These are phyloP conservation scores for Beauveria medogensis DNA, from an alignment of 2,329 filamentous ascomycete genomes.

Conservation along the genomic window DNA sequence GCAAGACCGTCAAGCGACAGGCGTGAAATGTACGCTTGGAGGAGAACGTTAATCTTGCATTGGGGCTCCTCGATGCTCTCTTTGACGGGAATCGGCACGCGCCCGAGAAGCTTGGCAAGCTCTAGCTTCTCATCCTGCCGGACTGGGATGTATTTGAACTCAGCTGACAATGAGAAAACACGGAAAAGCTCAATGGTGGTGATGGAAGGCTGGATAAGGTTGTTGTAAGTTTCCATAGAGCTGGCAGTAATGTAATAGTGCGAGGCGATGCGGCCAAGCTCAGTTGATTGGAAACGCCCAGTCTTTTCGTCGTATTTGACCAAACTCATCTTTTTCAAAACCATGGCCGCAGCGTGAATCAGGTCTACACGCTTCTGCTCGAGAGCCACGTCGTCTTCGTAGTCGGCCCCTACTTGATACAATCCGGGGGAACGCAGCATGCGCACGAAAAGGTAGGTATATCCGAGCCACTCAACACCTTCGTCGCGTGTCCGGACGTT, in stretches of 20 bases:
- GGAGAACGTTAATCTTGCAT: constrained; percentile 93
- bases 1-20: constrained; percentile 90
- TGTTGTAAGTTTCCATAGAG: constrained; percentile 96
- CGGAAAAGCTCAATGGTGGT: constrained; percentile 94
- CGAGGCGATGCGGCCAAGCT: constrained; percentile 89
- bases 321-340: constrained; percentile 79
- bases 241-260: constrained; percentile 97
- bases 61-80: constrained; percentile 95
- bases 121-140: constrained; percentile 97
- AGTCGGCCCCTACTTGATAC: constrained; percentile 93
- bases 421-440: constrained; percentile 94
- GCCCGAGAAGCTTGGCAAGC: constrained; percentile 78
- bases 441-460: constrained; percentile 94
- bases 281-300: constrained; percentile 80
- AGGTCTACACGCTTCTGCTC: constrained; percentile 98
- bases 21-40: constrained; percentile 94
- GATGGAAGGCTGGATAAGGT: constrained; percentile 86
- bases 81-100: constrained; percentile 93
- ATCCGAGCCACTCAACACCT: constrained; percentile 97
- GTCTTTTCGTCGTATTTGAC: constrained; percentile 94
- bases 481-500: constrained; percentile 89
- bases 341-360: constrained; percentile 82
- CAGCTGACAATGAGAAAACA: constrained; percentile 88
- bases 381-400: constrained; percentile 81
- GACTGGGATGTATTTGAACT: constrained; percentile 98